Conservation (phyloP, 1,284 basidiomycete species). For the Cerrena zonata region DNA sequence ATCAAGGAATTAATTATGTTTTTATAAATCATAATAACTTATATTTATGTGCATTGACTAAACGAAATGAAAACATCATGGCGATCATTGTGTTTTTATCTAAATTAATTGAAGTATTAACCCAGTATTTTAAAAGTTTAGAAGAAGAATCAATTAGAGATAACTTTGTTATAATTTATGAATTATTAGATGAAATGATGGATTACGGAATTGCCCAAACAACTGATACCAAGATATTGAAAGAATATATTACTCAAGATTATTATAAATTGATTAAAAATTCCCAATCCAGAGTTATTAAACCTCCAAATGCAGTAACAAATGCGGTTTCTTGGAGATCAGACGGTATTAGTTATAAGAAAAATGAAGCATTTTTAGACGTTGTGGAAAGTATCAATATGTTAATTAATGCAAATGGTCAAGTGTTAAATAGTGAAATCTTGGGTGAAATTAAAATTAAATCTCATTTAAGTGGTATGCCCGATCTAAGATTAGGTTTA, state of each 20-base stretch:
- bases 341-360: constrained; percentile 94
- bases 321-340: constrained; percentile 99
- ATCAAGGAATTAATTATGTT: constrained; percentile 94
- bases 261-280: constrained; percentile 97
- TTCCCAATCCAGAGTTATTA: too few relatives aligned
- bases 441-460: constrained; percentile 99
- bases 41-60: constrained; percentile 91
- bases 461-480: constrained; percentile 98
- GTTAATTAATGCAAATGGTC: constrained; percentile 95
- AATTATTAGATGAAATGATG: constrained; percentile 99
- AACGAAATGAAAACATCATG: constrained; percentile 92
- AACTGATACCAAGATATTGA: constrained; percentile 97
- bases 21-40: constrained; percentile 97
- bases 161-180: constrained; percentile 97
- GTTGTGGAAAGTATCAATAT: constrained; percentile 97
- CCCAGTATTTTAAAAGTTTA: constrained; percentile 98
- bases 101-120: constrained; percentile 80
- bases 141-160: constrained; percentile 99
- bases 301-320: constrained; percentile 95
- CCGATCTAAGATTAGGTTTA: constrained; percentile 88
- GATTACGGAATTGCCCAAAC: constrained; percentile 99
- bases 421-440: constrained; percentile 96
- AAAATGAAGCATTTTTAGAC: constrained; percentile 99
- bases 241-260: constrained; percentile 99
- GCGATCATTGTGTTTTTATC: constrained; percentile 97